Base-by-base conservation (phyloP, 805 yeast species). In the Saccharomyces kudriavzevii region DNA sequence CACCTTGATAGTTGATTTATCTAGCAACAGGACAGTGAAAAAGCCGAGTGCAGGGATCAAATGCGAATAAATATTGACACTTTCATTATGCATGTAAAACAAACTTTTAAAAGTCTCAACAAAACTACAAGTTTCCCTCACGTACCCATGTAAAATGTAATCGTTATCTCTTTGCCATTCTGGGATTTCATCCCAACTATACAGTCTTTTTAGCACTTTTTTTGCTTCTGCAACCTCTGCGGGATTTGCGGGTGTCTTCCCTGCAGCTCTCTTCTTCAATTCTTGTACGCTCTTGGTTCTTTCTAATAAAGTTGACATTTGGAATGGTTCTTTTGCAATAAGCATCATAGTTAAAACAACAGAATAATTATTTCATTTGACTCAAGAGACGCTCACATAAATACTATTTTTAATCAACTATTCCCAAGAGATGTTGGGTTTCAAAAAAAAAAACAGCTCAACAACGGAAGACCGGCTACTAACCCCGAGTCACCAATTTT, bases 81-180 rank as follows among this genome's bases (percentile, higher is more conserved):
- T 70, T 66, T 87, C 94, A 60, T 87, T 87, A 68, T 87, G 92
- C 11, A 84, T 51, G 60, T 81, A 83, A 9, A 73, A 61, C 45
- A 86, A 67, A 14, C 87, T 78, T 28, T 69, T 54, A 11, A 81
- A 55, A 52, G 84, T 80, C 40, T 64, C 69, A 35, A 50, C 50
- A 55, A 69, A 77, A 49, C 84, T 79, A 40, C 66, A 61, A 0
- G 87, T 80, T 52, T 79, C 81, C 29, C 70, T 74, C 20, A 86
- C 84, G 61, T 86, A 86, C 5, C 89, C 88, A 1, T 80, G 70
- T 28, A 72, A 61, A 40, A 86, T 85, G 62, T 67, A 83, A 58
- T 81, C 85, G 63, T 86, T 86, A 61, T 86, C 92, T 55, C 77
- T 74, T 61, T 85, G 90, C 94, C 94, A 86, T 6, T 73, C 78